phyloP scores from a whole-genome alignment of 2,329 filamentous ascomycete genomes.

The Colletotrichum sp. region DNA sequence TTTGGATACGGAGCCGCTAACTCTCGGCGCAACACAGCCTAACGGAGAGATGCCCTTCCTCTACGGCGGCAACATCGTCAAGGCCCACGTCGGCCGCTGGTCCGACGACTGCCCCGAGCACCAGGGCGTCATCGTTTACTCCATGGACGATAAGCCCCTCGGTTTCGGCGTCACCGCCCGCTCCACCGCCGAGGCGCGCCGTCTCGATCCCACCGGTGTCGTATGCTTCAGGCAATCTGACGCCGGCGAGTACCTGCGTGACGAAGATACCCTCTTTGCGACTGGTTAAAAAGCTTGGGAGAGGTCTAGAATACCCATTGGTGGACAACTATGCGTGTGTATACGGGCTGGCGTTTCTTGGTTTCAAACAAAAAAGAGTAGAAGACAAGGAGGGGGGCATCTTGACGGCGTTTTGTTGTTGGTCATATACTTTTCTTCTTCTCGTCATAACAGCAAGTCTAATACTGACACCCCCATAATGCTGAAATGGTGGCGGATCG shows the following conservation, averaged over 20 bases:
- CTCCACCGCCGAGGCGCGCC: constrained; percentile 81
- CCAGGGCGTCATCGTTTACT: constrained; percentile 87
- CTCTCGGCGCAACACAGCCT: constrained; percentile 39
- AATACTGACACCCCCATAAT: neutral
- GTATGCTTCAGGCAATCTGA: constrained; percentile 92
- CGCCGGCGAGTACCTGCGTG: constrained; percentile 91
- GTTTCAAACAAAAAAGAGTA: constrained; percentile 2
- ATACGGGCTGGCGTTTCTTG: constrained; percentile 16
- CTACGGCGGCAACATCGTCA: constrained; percentile 87
- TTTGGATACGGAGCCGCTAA: neutral
- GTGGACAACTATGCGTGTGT: neutral
- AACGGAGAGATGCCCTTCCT: constrained; percentile 98
- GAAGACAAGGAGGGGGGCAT: constrained; percentile 17
- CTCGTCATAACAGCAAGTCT: neutral
- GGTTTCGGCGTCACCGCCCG: constrained; percentile 94
- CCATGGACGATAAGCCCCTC: constrained; percentile 91
- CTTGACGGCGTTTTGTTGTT: constrained; percentile 18
- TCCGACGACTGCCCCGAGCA: constrained; percentile 93
- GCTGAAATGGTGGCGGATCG: neutral
- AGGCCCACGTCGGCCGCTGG: constrained; percentile 76
- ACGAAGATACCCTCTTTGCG: constrained; percentile 72
- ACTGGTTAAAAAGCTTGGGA: constrained; percentile 42
- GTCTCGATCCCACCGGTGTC: constrained; percentile 88
- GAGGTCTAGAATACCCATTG: neutral
- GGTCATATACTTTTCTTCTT: constrained; percentile 1